A percentile compares a stretch with the other conserved stretches of the same genome.
Conservation (phyloP, 31 red algal genomes). For the Endocladia muricata region DNA sequence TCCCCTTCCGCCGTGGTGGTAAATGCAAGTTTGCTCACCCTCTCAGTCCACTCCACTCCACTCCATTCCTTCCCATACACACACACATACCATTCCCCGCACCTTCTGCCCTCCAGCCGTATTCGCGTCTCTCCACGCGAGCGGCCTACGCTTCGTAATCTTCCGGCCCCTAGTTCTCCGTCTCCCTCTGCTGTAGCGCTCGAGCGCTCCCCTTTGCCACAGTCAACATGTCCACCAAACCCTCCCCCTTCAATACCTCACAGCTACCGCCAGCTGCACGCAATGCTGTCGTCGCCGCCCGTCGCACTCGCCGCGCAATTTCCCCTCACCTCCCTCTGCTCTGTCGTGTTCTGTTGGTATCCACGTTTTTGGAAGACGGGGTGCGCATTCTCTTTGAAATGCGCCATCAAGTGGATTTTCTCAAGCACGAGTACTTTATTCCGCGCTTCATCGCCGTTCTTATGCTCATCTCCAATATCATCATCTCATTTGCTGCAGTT, state of each 20-base stretch:
- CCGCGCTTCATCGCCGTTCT: constrained; percentile 65
- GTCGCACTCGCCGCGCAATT: constrained; percentile 13
- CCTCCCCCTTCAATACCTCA: background rate
- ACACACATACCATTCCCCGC: no score
- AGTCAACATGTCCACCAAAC: background rate
- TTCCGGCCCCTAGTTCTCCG: no score
- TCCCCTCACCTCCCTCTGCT: constrained; percentile 68
- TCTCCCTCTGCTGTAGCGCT: no score
- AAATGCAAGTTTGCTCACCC: no score
- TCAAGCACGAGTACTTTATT: constrained; percentile 66
- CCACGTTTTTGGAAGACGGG: constrained; percentile 96
- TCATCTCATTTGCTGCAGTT: constrained; percentile 57
- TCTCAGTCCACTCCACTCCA: no score
- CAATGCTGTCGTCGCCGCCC: background rate
- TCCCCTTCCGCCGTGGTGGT: no score
- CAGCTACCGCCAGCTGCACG: constrained; percentile 6
- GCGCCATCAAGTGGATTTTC: constrained; percentile 80
- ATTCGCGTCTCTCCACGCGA: no score
- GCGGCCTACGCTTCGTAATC: no score
- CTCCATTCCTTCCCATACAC: no score
- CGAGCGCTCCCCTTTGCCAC: background rate
- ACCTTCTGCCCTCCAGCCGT: no score
- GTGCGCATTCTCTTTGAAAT: constrained; percentile 87
- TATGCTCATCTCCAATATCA: constrained; percentile 67
- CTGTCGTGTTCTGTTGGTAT: constrained; percentile 78